Percentiles rank a stretch among this genome's conserved stretches.
These are phyloP conservation scores for Phytophthora tentaculata DNA, from an alignment of 352 stramenopile species.

Conservation along the genomic window DNA sequence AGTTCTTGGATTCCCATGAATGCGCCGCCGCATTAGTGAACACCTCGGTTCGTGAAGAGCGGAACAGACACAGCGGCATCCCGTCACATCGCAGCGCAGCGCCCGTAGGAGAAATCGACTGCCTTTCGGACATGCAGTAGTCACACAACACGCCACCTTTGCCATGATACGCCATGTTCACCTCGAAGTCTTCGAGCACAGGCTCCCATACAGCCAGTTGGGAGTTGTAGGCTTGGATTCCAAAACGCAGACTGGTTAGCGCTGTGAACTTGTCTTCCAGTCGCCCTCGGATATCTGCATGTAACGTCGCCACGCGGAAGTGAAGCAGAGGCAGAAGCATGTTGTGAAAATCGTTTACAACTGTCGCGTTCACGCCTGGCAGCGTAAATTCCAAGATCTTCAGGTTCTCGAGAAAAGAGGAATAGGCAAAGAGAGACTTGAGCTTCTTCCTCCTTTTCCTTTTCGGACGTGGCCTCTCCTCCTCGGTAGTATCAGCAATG, in stretches of 20 bases:
- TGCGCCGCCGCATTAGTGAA: conserved; percentile 70
- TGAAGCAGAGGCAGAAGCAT: conserved; percentile 86
- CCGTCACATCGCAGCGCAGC: conserved; percentile 64
- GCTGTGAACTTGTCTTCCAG: conserved; percentile 70
- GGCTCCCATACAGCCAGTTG: conserved; percentile 87
- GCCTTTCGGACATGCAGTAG: conserved; percentile 79
- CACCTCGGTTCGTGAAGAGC: conserved; percentile 63
- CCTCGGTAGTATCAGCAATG: conserved; percentile 2
- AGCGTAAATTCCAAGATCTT: conserved; percentile 83
- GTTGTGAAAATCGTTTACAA: conserved; percentile 90
- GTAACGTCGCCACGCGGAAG: conserved; percentile 71
- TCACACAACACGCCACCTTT: conserved; percentile 77
- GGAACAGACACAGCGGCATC: conserved; percentile 79
- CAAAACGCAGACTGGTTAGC: conserved; percentile 66
- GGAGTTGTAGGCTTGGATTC: conserved; percentile 88
- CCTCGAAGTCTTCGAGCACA: conserved; percentile 84
- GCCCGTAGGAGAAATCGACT: conserved; percentile 65
- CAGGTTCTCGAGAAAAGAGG: conserved; percentile 60
- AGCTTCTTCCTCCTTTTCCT: conserved; percentile 31
- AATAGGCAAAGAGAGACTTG: conserved; percentile 28
- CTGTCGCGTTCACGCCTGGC: conserved; percentile 76
- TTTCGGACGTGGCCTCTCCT: conserved; percentile 9
- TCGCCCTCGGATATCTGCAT: conserved; percentile 67
- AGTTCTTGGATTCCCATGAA: conserved; percentile 82
- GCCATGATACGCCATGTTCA: conserved; percentile 75